These are phyloP conservation scores for Cymbopogon citratus DNA, from an alignment of 176 grass and related monocot genomes.

Conservation along the genomic window DNA sequence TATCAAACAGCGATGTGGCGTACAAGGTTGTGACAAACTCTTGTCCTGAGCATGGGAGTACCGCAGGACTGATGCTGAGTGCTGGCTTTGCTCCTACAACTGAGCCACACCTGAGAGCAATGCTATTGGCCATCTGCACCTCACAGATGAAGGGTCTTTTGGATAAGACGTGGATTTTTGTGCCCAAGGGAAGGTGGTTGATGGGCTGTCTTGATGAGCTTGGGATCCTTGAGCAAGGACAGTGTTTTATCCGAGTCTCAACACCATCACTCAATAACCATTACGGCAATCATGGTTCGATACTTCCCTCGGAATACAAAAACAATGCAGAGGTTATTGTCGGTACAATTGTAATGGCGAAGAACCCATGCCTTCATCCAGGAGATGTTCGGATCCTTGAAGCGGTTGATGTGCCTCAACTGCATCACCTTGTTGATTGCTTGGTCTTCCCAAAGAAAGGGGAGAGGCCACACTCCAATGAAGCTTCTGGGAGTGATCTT, in stretches of 20 bases:
- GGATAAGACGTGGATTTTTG: constrained; percentile 71
- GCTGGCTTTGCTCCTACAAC: constrained; percentile 60
- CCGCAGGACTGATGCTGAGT: constrained; percentile 61
- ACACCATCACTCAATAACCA: constrained; percentile 42
- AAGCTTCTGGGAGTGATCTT: constrained; percentile 91
- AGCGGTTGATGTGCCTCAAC: constrained; percentile 63
- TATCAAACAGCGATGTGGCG: constrained; percentile 46
- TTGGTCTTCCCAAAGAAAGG: constrained; percentile 80
- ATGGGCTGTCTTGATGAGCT: constrained; percentile 89
- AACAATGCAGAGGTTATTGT: constrained; percentile 43
- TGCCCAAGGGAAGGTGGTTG: constrained; percentile 78
- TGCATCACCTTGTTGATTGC: constrained; percentile 81
- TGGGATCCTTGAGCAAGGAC: constrained; percentile 70
- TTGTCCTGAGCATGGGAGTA: constrained; percentile 60
- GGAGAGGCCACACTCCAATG: constrained; percentile 77
- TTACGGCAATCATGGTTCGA: constrained; percentile 42
- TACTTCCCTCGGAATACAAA: constrained; percentile 38
- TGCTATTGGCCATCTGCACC: constrained; percentile 69
- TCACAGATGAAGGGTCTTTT: constrained; percentile 63
- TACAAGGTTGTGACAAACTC: constrained; percentile 56
- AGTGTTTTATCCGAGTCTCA: constrained; percentile 78
- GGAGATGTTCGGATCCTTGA: constrained; percentile 82
- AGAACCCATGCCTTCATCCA: constrained; percentile 92
- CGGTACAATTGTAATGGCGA: constrained; percentile 72
- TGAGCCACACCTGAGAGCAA: constrained; percentile 74